A percentile compares a stretch with the other conserved stretches of the same genome.
phyloP scores from a whole-genome alignment of 768 basidiomycete species.

The Russula brevipes region DNA sequence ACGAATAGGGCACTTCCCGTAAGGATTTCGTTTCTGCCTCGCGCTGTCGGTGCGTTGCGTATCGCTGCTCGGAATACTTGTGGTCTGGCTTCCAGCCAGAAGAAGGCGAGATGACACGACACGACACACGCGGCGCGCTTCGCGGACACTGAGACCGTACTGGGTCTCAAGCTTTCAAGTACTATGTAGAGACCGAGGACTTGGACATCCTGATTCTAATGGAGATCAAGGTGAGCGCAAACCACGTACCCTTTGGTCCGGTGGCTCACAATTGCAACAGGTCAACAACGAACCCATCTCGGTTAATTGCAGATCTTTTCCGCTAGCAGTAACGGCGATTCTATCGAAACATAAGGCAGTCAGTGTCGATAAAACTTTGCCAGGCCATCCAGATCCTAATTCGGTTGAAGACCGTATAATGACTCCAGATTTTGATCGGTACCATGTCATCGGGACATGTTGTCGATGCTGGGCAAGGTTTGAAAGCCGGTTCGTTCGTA shows the following conservation, averaged over 20 bases:
- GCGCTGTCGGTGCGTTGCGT: conserved; percentile 40
- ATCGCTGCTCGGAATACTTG: conserved; percentile 79
- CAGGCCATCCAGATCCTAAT: conserved; percentile 63
- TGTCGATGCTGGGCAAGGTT: conserved; percentile 30
- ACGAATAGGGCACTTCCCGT: conserved; percentile 71
- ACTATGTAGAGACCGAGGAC: conserved; percentile 81
- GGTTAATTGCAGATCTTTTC: not conserved
- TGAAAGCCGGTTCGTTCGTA: no score
- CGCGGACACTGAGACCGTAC: not conserved
- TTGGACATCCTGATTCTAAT: conserved; percentile 79
- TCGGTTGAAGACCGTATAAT: conserved; percentile 71
- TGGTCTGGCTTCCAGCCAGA: conserved; percentile 58
- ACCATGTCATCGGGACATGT: conserved; percentile 70
- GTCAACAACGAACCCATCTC: conserved; percentile 59
- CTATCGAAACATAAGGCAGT: conserved; percentile 73
- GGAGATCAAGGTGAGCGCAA: conserved; percentile 65
- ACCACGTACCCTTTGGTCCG: not conserved
- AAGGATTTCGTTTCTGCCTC: conserved; percentile 52
- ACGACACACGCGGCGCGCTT: not conserved
- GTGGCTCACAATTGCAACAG: conserved; percentile 34
- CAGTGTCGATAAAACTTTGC: conserved; percentile 58
- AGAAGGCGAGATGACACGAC: conserved; percentile 50
- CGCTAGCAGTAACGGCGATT: conserved; percentile 71
- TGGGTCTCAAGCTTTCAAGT: conserved; percentile 59
- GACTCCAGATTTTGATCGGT: conserved; percentile 69